phyloP scores from a whole-genome alignment of 2,329 filamentous ascomycete genomes.

The Zymoseptoria pseudotritici region DNA sequence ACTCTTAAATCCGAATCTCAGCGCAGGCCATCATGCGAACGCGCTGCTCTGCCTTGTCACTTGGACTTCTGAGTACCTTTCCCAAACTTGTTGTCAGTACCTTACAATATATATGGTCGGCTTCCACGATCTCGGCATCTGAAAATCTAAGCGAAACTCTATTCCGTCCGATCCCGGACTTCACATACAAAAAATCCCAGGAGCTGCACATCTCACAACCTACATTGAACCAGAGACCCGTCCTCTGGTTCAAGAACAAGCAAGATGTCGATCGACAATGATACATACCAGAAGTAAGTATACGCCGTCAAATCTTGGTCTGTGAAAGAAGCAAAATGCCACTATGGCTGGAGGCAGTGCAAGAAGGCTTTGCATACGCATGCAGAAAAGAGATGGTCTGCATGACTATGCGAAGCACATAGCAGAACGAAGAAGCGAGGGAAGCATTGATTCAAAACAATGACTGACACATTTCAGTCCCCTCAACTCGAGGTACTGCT shows the following conservation, averaged over 20 bases:
- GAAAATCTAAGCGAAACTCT: neutral
- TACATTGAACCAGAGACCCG: neutral
- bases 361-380: neutral
- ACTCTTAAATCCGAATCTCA: too few species aligned
- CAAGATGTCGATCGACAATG: constrained; percentile 20
- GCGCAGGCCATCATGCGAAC: neutral
- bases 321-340: too few species aligned
- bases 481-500: constrained; percentile 65
- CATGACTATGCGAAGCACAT: neutral
- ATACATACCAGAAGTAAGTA: constrained; percentile 28
- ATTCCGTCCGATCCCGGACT: neutral
- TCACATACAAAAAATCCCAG: neutral
- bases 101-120: neutral
- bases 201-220: neutral
- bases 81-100: neutral
- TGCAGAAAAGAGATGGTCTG: neutral
- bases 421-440: neutral
- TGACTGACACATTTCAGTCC: constrained; percentile 51
- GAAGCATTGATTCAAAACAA: too few species aligned
- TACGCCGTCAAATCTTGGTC: neutral
- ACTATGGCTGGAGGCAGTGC: neutral
- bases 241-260: constrained; percentile 1
- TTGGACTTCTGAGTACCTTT: neutral
- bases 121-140: neutral
- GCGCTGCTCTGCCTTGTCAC: neutral